Percentiles rank a stretch among this genome's conserved stretches.
Conservation (phyloP, 805 yeast species). For the Wickerhamomyces canadensis region DNA sequence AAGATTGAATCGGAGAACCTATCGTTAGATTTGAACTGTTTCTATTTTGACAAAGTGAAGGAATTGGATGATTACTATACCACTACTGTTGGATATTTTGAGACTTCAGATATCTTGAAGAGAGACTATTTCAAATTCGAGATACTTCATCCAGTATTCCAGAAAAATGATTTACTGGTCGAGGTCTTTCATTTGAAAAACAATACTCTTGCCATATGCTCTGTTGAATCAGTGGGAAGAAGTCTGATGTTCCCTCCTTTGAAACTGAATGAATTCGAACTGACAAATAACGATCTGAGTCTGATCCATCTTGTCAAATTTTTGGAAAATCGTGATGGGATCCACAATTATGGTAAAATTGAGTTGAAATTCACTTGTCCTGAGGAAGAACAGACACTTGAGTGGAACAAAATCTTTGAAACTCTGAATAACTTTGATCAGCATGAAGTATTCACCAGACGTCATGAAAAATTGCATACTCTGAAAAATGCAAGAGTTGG, state of each 20-base stretch:
- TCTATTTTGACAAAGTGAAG: conserved; percentile 14
- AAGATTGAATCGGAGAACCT: conserved; percentile 17
- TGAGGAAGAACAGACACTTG: conserved; percentile 16
- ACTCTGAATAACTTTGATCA: conserved; percentile 6
- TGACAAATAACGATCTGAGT: conserved; percentile 10
- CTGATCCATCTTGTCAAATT: neutral
- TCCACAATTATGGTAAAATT: conserved; percentile 3
- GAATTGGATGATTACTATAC: conserved; percentile 7
- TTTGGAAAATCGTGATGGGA: no score
- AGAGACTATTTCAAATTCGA: conserved; percentile 23
- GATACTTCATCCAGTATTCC: conserved; percentile 7
- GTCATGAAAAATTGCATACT: conserved; percentile 6
- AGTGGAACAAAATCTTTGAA: conserved; percentile 15
- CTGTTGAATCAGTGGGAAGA: conserved; percentile 20
- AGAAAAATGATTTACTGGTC: conserved; percentile 4
- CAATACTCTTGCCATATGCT: conserved; percentile 18
- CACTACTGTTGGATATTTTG: conserved; percentile 15
- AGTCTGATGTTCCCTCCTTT: conserved; percentile 19
- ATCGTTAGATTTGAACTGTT: conserved; percentile 14
- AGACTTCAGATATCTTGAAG: conserved; percentile 11
- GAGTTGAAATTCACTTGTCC: conserved; percentile 18
- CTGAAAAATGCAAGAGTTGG: conserved; percentile 15
- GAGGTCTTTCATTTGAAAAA: conserved; percentile 17
- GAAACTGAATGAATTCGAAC: conserved; percentile 11
- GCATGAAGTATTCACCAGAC: conserved; percentile 2